These are phyloP conservation scores for Fusarium pseudonygamai DNA, from an alignment of 2,329 filamentous ascomycete species.

Conservation along the genomic window DNA sequence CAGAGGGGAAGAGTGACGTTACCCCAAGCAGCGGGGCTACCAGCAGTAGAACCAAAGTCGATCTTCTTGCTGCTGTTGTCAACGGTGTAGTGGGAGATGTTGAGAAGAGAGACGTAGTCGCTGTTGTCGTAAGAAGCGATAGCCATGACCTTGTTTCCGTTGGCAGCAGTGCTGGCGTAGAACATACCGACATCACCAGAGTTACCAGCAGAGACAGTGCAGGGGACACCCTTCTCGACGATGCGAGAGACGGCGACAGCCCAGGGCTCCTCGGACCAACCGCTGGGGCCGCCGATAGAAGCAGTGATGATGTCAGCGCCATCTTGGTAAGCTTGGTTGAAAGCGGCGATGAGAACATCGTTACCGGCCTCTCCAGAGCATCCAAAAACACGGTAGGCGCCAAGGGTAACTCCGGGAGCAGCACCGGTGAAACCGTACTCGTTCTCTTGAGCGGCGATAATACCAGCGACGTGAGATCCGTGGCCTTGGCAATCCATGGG, in stretches of 20 bases:
- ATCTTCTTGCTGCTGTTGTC: conserved; percentile 43
- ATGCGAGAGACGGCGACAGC: conserved; percentile 61
- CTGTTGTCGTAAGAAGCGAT: conserved; percentile 62
- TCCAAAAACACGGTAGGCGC: conserved; percentile 66
- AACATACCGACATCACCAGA: conserved; percentile 58
- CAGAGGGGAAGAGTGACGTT: conserved; percentile 59
- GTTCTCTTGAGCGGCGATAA: conserved; percentile 66
- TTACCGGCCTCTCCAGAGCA: conserved; percentile 59
- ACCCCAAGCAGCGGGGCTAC: conserved; percentile 54
- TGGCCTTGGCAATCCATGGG: conserved; percentile 68
- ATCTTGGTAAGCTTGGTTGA: conserved; percentile 67
- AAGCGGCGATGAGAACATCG: conserved; percentile 68
- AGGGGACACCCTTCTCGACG: conserved; percentile 62
- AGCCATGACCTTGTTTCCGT: conserved; percentile 57
- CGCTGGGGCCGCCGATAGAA: conserved; percentile 60
- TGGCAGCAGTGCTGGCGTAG: conserved; percentile 60
- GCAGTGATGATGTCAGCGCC: conserved; percentile 66
- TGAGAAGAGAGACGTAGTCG: conserved; percentile 54
- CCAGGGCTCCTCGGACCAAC: conserved; percentile 63
- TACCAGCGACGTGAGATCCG: conserved; percentile 70
- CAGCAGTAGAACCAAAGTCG: conserved; percentile 54
- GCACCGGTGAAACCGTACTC: conserved; percentile 66
- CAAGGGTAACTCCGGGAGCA: conserved; percentile 64
- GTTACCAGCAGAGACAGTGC: conserved; percentile 64
- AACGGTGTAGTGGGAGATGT: conserved; percentile 53